These are phyloP conservation scores for Veloporphyrellus conicus DNA, from an alignment of 1,284 basidiomycete genomes.

Conservation along the genomic window DNA sequence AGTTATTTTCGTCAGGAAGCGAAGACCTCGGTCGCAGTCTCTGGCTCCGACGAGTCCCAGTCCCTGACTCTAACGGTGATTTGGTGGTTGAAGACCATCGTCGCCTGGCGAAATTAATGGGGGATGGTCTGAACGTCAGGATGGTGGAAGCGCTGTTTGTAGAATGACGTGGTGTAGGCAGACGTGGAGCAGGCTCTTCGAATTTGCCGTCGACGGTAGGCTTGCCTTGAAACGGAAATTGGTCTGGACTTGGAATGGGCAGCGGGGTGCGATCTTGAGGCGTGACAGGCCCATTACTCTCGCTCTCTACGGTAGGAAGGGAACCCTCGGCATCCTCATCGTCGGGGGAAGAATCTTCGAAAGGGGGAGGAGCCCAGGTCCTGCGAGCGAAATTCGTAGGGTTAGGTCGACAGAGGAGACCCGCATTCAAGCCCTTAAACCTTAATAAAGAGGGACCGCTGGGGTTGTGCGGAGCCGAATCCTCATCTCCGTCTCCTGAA, in stretches of 20 bases:
- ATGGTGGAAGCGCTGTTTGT: conserved; percentile 24
- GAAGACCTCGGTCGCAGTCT: conserved; percentile 33
- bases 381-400: conserved; percentile 36
- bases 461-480: conserved; percentile 27
- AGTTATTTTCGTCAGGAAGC: conserved; percentile 32
- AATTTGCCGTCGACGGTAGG: conserved; percentile 18
- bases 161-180: conserved; percentile 23
- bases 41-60: conserved; percentile 32
- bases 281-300: conserved; percentile 46
- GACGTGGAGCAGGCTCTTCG: conserved; percentile 23
- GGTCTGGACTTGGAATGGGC: conserved; percentile 32
- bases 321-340: conserved; percentile 38
- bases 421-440: conserved; percentile 33
- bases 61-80: conserved; percentile 32
- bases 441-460: conserved; percentile 26
- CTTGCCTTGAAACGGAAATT: conserved; percentile 25
- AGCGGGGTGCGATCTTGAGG: conserved; percentile 41
- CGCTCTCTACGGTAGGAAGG: conserved; percentile 44
- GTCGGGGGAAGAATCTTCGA: conserved; percentile 32
- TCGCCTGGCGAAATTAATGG: conserved; percentile 50
- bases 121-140: conserved; percentile 47
- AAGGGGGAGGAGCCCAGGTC: conserved; percentile 32
- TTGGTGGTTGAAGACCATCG: conserved; percentile 44
- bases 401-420: conserved; percentile 34
- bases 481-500: conserved; percentile 29